phyloP scores from a whole-genome alignment of 129 eudicot genomes.

The Flaveria trinervia region DNA sequence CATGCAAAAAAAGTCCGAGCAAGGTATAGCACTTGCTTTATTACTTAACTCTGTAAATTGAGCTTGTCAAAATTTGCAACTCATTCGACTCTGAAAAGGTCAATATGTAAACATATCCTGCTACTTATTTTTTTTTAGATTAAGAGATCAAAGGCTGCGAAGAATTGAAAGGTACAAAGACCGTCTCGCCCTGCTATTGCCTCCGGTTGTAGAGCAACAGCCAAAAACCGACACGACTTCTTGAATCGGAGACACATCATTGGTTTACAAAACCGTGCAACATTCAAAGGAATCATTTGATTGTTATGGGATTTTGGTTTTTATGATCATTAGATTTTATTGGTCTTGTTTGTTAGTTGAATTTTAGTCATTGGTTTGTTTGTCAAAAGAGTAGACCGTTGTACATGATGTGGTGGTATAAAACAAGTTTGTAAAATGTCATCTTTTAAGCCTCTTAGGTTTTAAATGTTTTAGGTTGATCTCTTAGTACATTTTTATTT shows the following conservation, averaged over 20 bases:
- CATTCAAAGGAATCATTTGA: not conserved
- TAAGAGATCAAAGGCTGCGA: slow-evolving; percentile 71
- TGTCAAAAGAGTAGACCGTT: too few relatives aligned
- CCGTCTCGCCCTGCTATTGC: slow-evolving; percentile 85
- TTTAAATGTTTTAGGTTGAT: too few relatives aligned
- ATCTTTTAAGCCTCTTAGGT: too few relatives aligned
- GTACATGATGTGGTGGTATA: too few relatives aligned
- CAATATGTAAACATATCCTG: not conserved
- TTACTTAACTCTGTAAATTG: not conserved
- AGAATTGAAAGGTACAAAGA: slow-evolving; percentile 84
- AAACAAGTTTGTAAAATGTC: too few relatives aligned
- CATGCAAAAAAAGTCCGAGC: slow-evolving; percentile 85
- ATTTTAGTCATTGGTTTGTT: slow-evolving; percentile 5
- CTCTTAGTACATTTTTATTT: too few relatives aligned
- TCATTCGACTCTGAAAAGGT: slow-evolving; percentile 3
- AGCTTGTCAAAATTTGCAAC: not conserved
- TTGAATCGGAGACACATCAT: slow-evolving; percentile 2
- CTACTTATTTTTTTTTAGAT: slow-evolving; percentile 30
- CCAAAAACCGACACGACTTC: slow-evolving; percentile 47
- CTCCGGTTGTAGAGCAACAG: slow-evolving; percentile 69
- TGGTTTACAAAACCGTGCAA: not conserved
- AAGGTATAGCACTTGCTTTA: slow-evolving; percentile 47
- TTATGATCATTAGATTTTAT: not conserved
- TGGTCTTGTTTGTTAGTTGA: not conserved
- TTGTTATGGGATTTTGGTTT: not conserved